Conservation (phyloP, 2,329 filamentous ascomycete genomes). For the Fusarium sp. region DNA sequence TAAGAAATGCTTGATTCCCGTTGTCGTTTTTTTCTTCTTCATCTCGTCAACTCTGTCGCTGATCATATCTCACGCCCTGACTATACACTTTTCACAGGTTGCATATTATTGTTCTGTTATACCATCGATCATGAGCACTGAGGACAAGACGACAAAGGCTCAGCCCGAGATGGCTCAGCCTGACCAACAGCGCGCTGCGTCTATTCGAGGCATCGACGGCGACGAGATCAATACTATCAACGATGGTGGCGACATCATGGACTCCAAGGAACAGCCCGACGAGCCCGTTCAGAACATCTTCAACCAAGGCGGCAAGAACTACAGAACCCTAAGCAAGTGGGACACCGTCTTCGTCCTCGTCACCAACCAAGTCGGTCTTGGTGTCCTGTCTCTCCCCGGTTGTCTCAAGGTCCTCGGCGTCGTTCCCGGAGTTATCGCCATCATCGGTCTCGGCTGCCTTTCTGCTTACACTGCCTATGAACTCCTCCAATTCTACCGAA, state of each 20-base stretch:
- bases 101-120: not conserved
- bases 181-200: slow-evolving; percentile 7
- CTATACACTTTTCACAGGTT: no score
- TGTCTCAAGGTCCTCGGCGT: slow-evolving; percentile 75
- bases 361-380: slow-evolving; percentile 46
- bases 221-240: slow-evolving; percentile 26
- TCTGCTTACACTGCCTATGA: slow-evolving; percentile 67
- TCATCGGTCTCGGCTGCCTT: slow-evolving; percentile 71
- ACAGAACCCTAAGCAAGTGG: slow-evolving; percentile 43
- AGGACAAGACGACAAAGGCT: slow-evolving; percentile 23
- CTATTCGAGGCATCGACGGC: slow-evolving; percentile 17
- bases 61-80: not conserved
- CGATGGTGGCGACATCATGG: slow-evolving; percentile 23
- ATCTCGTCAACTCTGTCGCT: slow-evolving; percentile 8
- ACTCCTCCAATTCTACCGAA: slow-evolving; percentile 72
- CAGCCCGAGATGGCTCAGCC: slow-evolving; percentile 23
- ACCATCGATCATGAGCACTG: not conserved
- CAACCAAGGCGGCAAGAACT: slow-evolving; percentile 46
- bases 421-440: slow-evolving; percentile 73
- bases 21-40: not conserved
- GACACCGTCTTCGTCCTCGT: slow-evolving; percentile 45
- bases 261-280: slow-evolving; percentile 27
- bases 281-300: slow-evolving; percentile 40
- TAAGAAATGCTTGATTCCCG: slow-evolving; percentile 2
- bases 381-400: slow-evolving; percentile 73